Base-by-base conservation (phyloP, 2,329 filamentous ascomycete genomes). In the Geosmithia flava region DNA sequence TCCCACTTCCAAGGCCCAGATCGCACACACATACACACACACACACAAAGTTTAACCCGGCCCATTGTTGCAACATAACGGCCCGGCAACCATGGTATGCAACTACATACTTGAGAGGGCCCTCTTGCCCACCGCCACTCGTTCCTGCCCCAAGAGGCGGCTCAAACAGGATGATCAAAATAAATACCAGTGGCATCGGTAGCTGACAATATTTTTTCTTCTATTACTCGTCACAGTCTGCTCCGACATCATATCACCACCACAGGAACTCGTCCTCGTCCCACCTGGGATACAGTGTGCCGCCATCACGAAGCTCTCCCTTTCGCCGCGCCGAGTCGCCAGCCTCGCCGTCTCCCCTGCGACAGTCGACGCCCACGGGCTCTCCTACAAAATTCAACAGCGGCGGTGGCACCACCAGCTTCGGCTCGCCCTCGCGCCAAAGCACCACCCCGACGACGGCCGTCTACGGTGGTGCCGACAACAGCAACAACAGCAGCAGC, bases 281-380 rank as follows among this genome's bases (percentile, higher is more conserved):
- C 20, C 81, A 81, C 48, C 67, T 87, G 51, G 82, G 82, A 51
- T 86, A 84, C 65, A 81, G 81, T 54, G 83, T 84, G 44, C 76
- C 79, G 55, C 62, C 65, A 19, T 58, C 61, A 17, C 79, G 85
- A 61, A 75, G 68, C 58, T 83, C 80, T 46, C 80, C 80, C 13
- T 83, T 83, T 59, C 74, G 79, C 50, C 67, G 79, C 54, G 71
- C 77, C 47, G 77, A 79, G 55, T 80, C 78, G 19, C 76, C 80
- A 19, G 73, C 76, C 20, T 86, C 84, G 10, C 81, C 84, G 2
- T 83, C 78, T 33, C 67, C 76, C 23, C 65, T 86, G 49, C 76
- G 81, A 56, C 74, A 82, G 53, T 77, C 77, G 8, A 85, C 81
- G 2, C 80, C 84, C 3, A 75, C 74, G 41, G 70, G 74, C 45